Base-by-base conservation (phyloP, 208 protist species). In the Jaenimonas drosophilae region DNA sequence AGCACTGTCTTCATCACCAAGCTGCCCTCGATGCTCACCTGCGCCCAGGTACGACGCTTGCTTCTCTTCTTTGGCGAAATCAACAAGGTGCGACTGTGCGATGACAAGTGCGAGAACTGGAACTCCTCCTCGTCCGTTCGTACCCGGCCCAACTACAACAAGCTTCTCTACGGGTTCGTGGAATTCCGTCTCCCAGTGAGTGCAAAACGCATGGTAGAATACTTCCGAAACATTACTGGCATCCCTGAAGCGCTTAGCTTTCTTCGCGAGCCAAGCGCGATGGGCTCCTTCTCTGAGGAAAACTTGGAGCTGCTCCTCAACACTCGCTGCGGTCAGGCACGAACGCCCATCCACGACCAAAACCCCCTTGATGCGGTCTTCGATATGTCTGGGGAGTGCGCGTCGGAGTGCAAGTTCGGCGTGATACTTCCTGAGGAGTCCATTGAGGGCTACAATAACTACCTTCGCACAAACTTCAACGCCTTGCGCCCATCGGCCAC, bases 1-100 rank as follows among this genome's bases (percentile, higher is more conserved):
- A 68, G 73, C 29, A 91, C 83, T 16, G 83, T 88, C 45, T 91
- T 86, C 50, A 73, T 91, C 34, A 88, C 83, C 24, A 87, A 87
- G 48, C 58, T 91, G 40, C 78, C 83, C 1, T 76, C 72, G 2
- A 62, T 56, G 46, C 56, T 91, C 28, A 75, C 58, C 7, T 42
- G 65, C 0, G 61, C 43, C 0, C 67, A 91, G 64, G 69, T 88
- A 39, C 74, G 75, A 24, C 75, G 76, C 20, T 63, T 91, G 39
- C 58, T 91, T 9, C 36, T 64, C 29, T 64, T 86, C 47, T 91
- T 88, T 46, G 83, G 83, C n/a, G 70, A 82, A 21, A 67, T 91
- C 46, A 83, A 78, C 36, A 91, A 91, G 58, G 83, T 91, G 16
- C 83, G 83, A 11, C 61, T 91, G 11, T n/a, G n/a, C n/a, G n/a